These are phyloP conservation scores for Trichoderma asperellum DNA, from an alignment of 2,329 filamentous ascomycete species.

Conservation along the genomic window DNA sequence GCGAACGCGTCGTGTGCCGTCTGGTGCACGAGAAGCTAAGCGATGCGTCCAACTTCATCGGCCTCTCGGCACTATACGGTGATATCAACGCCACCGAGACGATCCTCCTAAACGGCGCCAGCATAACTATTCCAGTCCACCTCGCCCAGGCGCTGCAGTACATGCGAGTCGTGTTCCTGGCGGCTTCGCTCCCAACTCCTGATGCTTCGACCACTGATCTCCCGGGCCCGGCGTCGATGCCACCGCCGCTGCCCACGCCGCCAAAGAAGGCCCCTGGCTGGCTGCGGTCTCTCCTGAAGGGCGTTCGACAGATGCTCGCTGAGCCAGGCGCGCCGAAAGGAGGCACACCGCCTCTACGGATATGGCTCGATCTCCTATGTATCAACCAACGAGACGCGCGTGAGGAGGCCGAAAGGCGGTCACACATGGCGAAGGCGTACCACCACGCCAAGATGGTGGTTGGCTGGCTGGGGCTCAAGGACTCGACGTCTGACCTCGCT, in stretches of 20 bases:
- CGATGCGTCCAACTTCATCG: slow-evolving; percentile 37
- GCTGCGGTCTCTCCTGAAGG: slow-evolving; percentile 32
- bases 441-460: slow-evolving; percentile 41
- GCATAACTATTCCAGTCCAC: slow-evolving; percentile 37
- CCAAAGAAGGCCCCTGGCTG: slow-evolving; percentile 32
- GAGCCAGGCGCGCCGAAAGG: slow-evolving; percentile 20
- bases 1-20: slow-evolving; percentile 41
- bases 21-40: slow-evolving; percentile 39
- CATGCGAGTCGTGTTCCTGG: slow-evolving; percentile 42
- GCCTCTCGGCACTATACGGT: slow-evolving; percentile 40
- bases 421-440: slow-evolving; percentile 39
- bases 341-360: slow-evolving; percentile 32
- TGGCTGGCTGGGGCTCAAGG: slow-evolving; percentile 41
- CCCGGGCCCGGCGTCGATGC: not conserved
- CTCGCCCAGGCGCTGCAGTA: slow-evolving; percentile 40
- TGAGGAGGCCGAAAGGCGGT: slow-evolving; percentile 38
- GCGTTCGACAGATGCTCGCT: slow-evolving; percentile 26
- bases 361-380: slow-evolving; percentile 42
- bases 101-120: slow-evolving; percentile 38
- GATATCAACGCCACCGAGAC: slow-evolving; percentile 38
- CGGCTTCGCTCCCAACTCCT: slow-evolving; percentile 29
- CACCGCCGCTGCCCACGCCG: slow-evolving; percentile 31
- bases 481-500: slow-evolving; percentile 36
- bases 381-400: slow-evolving; percentile 37
- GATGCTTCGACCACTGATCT: slow-evolving; percentile 26